Conservation (phyloP, 805 yeast species). For the Grigorovia humatica region DNA sequence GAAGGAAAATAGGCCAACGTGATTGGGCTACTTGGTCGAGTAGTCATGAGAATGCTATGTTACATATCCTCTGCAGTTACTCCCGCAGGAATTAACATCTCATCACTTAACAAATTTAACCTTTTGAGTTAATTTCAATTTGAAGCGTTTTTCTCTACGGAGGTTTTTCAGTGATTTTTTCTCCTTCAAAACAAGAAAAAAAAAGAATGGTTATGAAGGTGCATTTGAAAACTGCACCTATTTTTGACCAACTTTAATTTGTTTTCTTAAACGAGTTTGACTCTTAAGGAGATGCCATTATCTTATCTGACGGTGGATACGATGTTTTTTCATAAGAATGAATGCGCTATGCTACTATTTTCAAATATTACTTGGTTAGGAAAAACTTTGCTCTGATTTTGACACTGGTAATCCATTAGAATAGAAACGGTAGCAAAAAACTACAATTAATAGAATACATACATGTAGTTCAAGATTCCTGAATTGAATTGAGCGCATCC, state of each 20-base stretch:
- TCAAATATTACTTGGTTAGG: too few species aligned
- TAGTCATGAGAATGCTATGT: not conserved
- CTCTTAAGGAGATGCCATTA: not conserved
- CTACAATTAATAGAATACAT: too few species aligned
- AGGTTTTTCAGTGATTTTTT: not conserved
- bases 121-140: not conserved
- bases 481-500: too few species aligned
- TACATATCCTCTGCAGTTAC: not conserved
- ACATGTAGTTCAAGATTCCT: too few species aligned
- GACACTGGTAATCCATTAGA: too few species aligned
- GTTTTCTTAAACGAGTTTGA: not conserved
- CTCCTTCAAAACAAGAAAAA: too few species aligned
- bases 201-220: not conserved
- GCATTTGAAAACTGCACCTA: not conserved
- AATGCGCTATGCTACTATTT: too few species aligned
- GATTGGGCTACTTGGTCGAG: not conserved
- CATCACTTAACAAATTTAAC: too few species aligned
- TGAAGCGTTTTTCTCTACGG: not conserved
- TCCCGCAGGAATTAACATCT: not conserved
- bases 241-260: too few species aligned
- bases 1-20: not conserved
- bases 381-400: too few species aligned
- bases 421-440: too few species aligned
- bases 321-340: not conserved
- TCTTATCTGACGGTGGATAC: not conserved